Percentiles rank a stretch among this genome's conserved stretches.
Conservation (phyloP, 192 early-diverging fungal species). For the Coemansia asiatica region DNA sequence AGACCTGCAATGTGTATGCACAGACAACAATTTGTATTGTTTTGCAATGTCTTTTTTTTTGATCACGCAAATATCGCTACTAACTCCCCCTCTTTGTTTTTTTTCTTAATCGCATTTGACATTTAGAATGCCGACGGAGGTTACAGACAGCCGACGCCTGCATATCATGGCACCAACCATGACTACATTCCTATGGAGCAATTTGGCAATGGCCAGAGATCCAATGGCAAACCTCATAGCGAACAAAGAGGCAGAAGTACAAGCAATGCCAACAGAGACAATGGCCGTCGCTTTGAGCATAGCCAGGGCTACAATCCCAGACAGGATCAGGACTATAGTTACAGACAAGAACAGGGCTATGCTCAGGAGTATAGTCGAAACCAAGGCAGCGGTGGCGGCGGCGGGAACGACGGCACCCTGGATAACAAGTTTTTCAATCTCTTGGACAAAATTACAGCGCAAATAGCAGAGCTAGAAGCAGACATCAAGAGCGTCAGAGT, state of each 20-base stretch:
- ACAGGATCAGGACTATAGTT: too few relatives aligned
- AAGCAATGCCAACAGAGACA: not conserved
- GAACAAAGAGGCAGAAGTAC: constrained; percentile 1
- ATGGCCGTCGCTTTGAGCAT: not conserved
- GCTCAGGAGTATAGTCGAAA: not conserved
- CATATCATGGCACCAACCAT: not conserved
- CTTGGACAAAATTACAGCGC: constrained; percentile 14
- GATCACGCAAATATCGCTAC: not conserved
- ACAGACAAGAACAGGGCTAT: not conserved
- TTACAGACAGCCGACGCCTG: not conserved
- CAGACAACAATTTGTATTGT: too few relatives aligned
- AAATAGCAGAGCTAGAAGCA: constrained; percentile 17
- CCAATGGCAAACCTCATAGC: not conserved
- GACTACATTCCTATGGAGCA: not conserved
- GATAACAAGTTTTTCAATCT: constrained; percentile 9
- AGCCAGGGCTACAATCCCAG: not conserved
- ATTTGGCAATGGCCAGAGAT: not conserved
- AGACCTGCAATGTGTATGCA: too few relatives aligned
- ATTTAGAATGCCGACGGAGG: not conserved
- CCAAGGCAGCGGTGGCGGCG: not conserved
- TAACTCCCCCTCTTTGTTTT: not conserved
- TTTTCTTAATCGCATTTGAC: not conserved
- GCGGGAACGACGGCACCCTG: not conserved
- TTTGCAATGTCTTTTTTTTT: not conserved
- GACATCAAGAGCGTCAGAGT: constrained; percentile 9